Conservation (phyloP, 108 stramenopile species). For the Cyclotella kingstonii region DNA sequence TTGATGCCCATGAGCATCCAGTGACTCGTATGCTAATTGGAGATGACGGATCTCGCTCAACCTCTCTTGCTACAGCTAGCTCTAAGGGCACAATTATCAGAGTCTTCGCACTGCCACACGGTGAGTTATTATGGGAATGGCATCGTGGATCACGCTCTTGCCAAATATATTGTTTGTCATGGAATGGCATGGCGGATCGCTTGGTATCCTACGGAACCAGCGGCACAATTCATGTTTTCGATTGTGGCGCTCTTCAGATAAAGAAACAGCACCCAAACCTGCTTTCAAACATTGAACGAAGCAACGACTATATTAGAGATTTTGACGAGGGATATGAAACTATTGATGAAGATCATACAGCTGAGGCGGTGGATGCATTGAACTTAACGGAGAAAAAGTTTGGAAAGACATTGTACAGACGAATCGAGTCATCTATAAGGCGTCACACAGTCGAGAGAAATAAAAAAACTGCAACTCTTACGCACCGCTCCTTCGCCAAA, state of each 20-base stretch:
- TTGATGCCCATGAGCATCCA: constrained; percentile 42
- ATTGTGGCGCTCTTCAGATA: constrained; percentile 10
- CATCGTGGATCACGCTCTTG: constrained; percentile 42
- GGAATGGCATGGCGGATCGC: constrained; percentile 34
- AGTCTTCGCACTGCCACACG: constrained; percentile 40
- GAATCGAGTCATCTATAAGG: constrained; percentile 26
- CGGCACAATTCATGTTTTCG: constrained; percentile 39
- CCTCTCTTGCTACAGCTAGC: constrained; percentile 29
- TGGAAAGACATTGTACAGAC: constrained; percentile 16
- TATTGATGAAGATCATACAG: not conserved
- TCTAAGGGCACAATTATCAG: constrained; percentile 34
- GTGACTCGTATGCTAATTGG: constrained; percentile 42
- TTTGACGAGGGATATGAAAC: constrained; percentile 33
- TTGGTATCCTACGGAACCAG: constrained; percentile 38
- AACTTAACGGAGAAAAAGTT: not conserved
- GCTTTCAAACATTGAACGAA: not conserved
- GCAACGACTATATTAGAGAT: constrained; percentile 9
- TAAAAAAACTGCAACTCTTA: constrained; percentile 12
- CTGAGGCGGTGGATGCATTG: no score
- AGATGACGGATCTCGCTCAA: not conserved
- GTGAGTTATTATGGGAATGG: constrained; percentile 37
- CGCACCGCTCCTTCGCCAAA: constrained; percentile 39
- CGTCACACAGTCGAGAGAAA: constrained; percentile 7
- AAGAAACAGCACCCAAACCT: constrained; percentile 4
- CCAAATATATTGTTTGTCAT: constrained; percentile 32